These are phyloP conservation scores for Mortierella sp. DNA, from an alignment of 371 early-diverging fungal genomes.

Conservation along the genomic window DNA sequence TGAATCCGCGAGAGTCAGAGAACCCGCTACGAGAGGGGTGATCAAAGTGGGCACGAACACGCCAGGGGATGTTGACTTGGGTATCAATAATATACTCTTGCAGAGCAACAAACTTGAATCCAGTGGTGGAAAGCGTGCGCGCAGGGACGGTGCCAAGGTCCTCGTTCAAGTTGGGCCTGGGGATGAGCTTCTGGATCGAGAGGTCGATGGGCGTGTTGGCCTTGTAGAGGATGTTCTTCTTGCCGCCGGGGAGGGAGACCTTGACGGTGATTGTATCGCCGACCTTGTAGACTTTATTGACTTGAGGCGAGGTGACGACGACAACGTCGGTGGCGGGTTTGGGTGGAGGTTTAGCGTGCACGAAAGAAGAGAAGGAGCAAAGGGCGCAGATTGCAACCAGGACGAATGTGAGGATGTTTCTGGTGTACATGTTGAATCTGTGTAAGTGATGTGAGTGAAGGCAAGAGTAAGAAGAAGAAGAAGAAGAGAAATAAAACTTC, in stretches of 20 bases:
- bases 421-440: constrained; percentile 13
- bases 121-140: constrained; percentile 5
- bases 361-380: constrained; percentile 8
- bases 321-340: constrained; percentile 14
- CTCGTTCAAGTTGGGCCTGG: constrained; percentile 26
- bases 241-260: constrained; percentile 18
- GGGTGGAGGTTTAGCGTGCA: constrained; percentile 11
- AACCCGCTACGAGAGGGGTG: constrained; percentile 2
- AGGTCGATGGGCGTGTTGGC: constrained; percentile 18
- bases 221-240: constrained; percentile 18
- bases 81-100: constrained; percentile 20
- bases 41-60: constrained; percentile 25
- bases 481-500: constrained; percentile 2
- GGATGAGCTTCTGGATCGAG: constrained; percentile 33
- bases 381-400: constrained; percentile 29
- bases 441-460: neutral
- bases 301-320: constrained; percentile 13
- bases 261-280: constrained; percentile 25
- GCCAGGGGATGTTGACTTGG: constrained; percentile 19
- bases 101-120: constrained; percentile 30
- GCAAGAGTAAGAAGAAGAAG: neutral
- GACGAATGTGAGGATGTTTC: constrained; percentile 27
- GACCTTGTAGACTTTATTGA: constrained; percentile 20
- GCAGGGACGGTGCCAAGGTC: constrained; percentile 11
- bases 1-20: constrained; percentile 23